phyloP scores from a whole-genome alignment of 148 eudicot species.

The Dysphania ambrosioides region DNA sequence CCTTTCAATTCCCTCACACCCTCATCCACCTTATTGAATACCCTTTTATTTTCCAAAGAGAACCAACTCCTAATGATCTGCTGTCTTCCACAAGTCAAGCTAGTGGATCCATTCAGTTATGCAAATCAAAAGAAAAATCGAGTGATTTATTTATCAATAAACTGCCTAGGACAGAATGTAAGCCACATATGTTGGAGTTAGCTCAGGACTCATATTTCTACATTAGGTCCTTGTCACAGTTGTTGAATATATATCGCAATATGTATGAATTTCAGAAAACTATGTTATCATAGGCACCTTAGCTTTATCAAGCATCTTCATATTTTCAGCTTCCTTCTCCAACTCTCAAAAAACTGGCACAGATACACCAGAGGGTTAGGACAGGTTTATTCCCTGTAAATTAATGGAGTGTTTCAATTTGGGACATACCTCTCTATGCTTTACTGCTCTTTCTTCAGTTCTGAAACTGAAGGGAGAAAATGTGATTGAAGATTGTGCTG shows the following conservation, averaged over 20 bases:
- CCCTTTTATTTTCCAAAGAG: too few relatives aligned
- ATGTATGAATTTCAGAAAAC: neutral
- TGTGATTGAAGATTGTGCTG: slow-evolving; percentile 39
- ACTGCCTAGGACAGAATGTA: neutral
- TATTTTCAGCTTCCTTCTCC: slow-evolving; percentile 50
- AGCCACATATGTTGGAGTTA: neutral
- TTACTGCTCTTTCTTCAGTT: slow-evolving; percentile 79
- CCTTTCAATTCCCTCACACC: too few relatives aligned
- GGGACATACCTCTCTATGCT: slow-evolving; percentile 63
- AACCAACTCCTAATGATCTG: too few relatives aligned
- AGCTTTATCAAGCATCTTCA: slow-evolving; percentile 37
- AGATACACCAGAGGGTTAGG: neutral
- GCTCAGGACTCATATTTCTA: neutral
- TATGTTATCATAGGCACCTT: slow-evolving; percentile 49
- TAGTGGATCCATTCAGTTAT: neutral
- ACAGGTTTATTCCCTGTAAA: neutral
- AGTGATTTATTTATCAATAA: neutral
- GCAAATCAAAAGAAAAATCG: neutral
- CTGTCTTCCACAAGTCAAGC: neutral
- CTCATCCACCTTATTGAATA: too few relatives aligned
- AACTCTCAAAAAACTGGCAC: slow-evolving; percentile 55
- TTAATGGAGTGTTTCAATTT: neutral
- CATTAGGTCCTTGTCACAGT: neutral
- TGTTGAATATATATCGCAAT: neutral
- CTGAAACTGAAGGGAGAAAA: slow-evolving; percentile 58